phyloP scores from a whole-genome alignment of 2,329 filamentous ascomycete species.

The Ustulina deusta region DNA sequence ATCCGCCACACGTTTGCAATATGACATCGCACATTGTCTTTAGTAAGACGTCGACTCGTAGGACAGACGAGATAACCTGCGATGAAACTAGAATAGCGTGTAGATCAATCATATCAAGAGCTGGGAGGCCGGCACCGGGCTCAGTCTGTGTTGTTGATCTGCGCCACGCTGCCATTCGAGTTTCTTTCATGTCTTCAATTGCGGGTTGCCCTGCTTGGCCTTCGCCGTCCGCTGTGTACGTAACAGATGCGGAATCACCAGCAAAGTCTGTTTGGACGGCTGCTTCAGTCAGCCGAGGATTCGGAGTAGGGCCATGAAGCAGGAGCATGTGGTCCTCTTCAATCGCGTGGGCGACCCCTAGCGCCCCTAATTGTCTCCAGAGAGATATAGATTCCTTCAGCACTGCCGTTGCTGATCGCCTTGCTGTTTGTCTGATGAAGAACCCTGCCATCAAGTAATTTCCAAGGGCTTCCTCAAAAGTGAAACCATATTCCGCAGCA shows the following conservation, averaged over 20 bases:
- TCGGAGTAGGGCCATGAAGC: constrained; percentile 70
- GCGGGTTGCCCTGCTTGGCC: constrained; percentile 58
- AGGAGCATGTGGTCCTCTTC: constrained; percentile 76
- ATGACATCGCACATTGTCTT: constrained; percentile 87
- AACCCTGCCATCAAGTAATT: constrained; percentile 81
- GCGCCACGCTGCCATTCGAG: constrained; percentile 72
- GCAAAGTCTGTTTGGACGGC: constrained; percentile 79
- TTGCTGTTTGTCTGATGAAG: constrained; percentile 73
- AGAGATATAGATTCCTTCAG: constrained; percentile 75
- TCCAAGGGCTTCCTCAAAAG: constrained; percentile 78
- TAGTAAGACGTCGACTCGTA: constrained; percentile 79
- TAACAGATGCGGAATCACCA: constrained; percentile 64
- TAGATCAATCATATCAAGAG: constrained; percentile 85
- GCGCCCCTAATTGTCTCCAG: constrained; percentile 76
- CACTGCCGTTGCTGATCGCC: constrained; percentile 75
- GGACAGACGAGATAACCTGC: constrained; percentile 82
- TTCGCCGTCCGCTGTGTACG: constrained; percentile 62
- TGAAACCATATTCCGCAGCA: constrained; percentile 73
- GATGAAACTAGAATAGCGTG: constrained; percentile 83
- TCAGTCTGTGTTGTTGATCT: constrained; percentile 70
- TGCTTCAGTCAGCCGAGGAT: constrained; percentile 69
- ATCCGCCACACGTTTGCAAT: constrained; percentile 78
- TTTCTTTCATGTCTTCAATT: constrained; percentile 65
- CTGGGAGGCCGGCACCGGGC: constrained; percentile 72
- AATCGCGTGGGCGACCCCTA: constrained; percentile 75